These are phyloP conservation scores for Galium porrigens DNA, from an alignment of 305 asterid species.

Conservation along the genomic window DNA sequence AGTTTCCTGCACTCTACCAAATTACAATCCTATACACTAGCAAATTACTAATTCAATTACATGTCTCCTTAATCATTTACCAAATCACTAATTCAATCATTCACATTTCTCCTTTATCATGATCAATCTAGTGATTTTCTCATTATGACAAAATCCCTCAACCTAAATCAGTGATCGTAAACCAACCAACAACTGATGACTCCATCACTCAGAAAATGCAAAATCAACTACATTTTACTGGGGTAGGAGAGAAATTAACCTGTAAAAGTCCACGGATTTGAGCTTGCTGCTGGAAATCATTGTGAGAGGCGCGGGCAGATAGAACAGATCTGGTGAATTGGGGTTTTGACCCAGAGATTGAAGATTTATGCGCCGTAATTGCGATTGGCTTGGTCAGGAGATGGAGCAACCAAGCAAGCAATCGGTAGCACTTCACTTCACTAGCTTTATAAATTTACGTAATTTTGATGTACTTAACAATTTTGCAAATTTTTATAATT, in stretches of 20 bases:
- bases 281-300: conserved; percentile 72
- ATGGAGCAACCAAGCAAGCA: neutral
- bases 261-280: conserved; percentile 93
- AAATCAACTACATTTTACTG: neutral
- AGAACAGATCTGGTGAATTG: conserved; percentile 19
- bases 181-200: neutral
- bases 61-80: neutral
- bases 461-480: neutral
- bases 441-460: neutral
- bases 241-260: conserved; percentile 25
- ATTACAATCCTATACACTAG: neutral
- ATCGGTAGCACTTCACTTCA: neutral
- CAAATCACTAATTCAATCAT: neutral
- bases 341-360: neutral
- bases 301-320: conserved; percentile 2
- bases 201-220: neutral
- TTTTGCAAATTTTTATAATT: too few species aligned
- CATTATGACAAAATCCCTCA: neutral
- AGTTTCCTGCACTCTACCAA: neutral
- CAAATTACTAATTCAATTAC: neutral
- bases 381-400: neutral
- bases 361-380: neutral
- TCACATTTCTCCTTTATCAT: neutral
- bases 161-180: neutral
- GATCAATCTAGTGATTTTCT: neutral